phyloP scores from a whole-genome alignment of 2,329 filamentous ascomycete genomes.

The Chaetoscypha palmicola region DNA sequence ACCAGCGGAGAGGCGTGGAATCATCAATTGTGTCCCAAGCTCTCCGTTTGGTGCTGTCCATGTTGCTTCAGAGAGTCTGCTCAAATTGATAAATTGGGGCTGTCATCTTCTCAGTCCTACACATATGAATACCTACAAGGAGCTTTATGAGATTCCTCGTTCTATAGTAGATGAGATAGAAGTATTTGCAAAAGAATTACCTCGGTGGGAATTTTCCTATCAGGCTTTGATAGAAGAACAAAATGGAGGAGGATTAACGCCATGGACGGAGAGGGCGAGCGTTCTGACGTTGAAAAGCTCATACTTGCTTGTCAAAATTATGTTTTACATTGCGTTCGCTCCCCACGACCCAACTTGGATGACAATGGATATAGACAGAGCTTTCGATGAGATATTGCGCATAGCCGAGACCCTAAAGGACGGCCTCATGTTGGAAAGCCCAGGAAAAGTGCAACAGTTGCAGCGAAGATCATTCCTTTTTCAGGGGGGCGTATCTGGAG shows the following conservation, averaged over 20 bases:
- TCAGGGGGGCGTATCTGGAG: neutral
- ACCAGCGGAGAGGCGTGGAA: neutral
- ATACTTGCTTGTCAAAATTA: neutral
- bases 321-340: neutral
- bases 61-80: neutral
- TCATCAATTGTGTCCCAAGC: neutral
- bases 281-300: neutral
- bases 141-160: neutral
- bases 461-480: neutral
- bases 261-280: neutral
- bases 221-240: neutral
- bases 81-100: conserved; percentile 1
- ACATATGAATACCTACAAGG: neutral
- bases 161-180: neutral
- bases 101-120: neutral
- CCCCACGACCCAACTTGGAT: neutral
- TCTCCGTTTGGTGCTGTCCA: neutral
- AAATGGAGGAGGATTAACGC: neutral
- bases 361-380: neutral
- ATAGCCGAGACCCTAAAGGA: neutral
- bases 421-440: neutral
- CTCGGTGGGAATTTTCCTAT: neutral
- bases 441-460: neutral
- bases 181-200: neutral
- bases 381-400: neutral